phyloP scores from a whole-genome alignment of 768 basidiomycete species.

The Lactarius indigo region DNA sequence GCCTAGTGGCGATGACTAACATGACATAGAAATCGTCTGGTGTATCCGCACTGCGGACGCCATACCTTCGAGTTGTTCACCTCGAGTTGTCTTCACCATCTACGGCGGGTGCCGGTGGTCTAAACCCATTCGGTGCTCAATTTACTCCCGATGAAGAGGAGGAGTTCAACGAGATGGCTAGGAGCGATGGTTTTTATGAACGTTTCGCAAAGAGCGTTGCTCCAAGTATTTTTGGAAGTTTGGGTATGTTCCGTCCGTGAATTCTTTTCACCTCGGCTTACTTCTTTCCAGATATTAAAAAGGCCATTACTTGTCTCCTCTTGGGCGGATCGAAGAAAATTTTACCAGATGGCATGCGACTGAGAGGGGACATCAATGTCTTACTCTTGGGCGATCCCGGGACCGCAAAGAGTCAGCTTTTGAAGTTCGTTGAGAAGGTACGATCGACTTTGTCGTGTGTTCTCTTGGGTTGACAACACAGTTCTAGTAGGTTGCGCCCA shows the following conservation, averaged over 20 bases:
- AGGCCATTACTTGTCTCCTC: constrained; percentile 92
- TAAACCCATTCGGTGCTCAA: constrained; percentile 82
- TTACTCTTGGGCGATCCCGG: constrained; percentile 95
- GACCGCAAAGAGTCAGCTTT: constrained; percentile 95
- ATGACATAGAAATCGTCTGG: constrained; percentile 64
- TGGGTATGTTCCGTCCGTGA: constrained; percentile 50
- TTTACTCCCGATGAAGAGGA: constrained; percentile 97
- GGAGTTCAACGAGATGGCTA: constrained; percentile 88
- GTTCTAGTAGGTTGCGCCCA: constrained; percentile 76
- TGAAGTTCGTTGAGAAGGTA: constrained; percentile 98
- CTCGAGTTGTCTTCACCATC: constrained; percentile 85
- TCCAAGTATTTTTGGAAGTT: constrained; percentile 94
- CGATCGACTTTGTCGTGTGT: not conserved
- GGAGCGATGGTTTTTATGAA: constrained; percentile 88
- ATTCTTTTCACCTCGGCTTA: not conserved
- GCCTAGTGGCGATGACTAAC: not conserved
- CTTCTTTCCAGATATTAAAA: constrained; percentile 82
- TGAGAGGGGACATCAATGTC: constrained; percentile 98
- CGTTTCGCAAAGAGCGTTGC: constrained; percentile 91
- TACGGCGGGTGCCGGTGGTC: constrained; percentile 59
- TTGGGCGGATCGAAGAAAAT: constrained; percentile 98
- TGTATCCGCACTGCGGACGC: constrained; percentile 86
- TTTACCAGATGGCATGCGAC: constrained; percentile 93
- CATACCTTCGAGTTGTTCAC: constrained; percentile 91
- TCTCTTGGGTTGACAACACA: not conserved